Conservation (phyloP, 1,139 yeast genomes). For the Nakaseomyces kungkrabaensis region DNA sequence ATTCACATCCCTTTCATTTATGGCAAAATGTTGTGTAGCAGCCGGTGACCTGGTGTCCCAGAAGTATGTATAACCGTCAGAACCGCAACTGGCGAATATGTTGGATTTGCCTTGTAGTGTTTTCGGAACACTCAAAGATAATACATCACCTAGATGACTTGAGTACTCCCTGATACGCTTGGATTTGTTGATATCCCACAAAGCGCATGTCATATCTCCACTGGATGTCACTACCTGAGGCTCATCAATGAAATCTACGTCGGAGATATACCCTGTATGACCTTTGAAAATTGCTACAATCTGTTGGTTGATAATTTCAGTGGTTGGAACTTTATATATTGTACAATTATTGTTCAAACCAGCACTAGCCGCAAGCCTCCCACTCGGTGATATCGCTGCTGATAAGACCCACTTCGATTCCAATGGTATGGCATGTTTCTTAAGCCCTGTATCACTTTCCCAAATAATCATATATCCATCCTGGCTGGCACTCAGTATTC, state of each 20-base stretch:
- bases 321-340: slow-evolving; percentile 42
- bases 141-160: slow-evolving; percentile 77
- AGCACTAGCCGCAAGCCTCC: slow-evolving; percentile 61
- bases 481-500: slow-evolving; percentile 65
- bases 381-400: slow-evolving; percentile 64
- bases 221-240: slow-evolving; percentile 57
- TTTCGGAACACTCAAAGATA: slow-evolving; percentile 37
- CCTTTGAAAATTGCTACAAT: slow-evolving; percentile 54
- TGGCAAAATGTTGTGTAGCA: slow-evolving; percentile 51
- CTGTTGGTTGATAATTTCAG: slow-evolving; percentile 34
- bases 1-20: slow-evolving; percentile 60
- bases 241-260: slow-evolving; percentile 53
- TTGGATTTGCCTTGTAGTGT: slow-evolving; percentile 12
- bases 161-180: slow-evolving; percentile 45
- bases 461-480: slow-evolving; percentile 81
- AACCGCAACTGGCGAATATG: slow-evolving; percentile 59
- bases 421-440: slow-evolving; percentile 57
- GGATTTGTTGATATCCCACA: slow-evolving; percentile 72
- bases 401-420: slow-evolving; percentile 73
- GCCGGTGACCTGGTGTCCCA: slow-evolving; percentile 57
- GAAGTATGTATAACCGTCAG: slow-evolving; percentile 60
- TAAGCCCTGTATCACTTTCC: slow-evolving; percentile 70
- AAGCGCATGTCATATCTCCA: slow-evolving; percentile 72
- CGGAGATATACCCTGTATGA: slow-evolving; percentile 76
- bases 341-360: slow-evolving; percentile 78